These are phyloP conservation scores for Diaporthe longicolla DNA, from an alignment of 2,329 filamentous ascomycete genomes.

Conservation along the genomic window DNA sequence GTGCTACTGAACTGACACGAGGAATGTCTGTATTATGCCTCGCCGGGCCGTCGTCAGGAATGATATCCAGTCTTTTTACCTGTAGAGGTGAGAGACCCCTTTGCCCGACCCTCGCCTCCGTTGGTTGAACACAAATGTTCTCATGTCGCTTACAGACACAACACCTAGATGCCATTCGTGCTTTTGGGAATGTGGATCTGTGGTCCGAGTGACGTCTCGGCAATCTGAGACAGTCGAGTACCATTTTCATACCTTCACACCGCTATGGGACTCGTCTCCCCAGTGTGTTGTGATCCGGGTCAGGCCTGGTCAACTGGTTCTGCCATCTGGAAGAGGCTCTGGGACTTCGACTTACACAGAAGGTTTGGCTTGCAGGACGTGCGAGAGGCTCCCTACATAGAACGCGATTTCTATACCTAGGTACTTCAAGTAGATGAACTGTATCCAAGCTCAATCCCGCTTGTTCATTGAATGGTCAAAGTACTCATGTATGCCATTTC, in stretches of 20 bases:
- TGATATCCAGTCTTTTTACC: not conserved
- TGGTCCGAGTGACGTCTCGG: constrained; percentile 38
- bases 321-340: not conserved
- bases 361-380: not conserved
- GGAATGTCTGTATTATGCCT: not conserved
- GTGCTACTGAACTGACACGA: not conserved
- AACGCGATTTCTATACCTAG: constrained; percentile 4
- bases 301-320: not conserved
- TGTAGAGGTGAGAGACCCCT: not conserved
- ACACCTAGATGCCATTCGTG: not conserved
- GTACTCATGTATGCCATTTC: not conserved
- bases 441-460: not conserved
- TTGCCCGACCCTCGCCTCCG: not conserved
- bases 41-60: not conserved
- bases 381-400: not conserved
- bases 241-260: constrained; percentile 23
- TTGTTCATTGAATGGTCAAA: not conserved
- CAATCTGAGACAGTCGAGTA: constrained; percentile 40
- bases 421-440: not conserved
- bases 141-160: constrained; percentile 36
- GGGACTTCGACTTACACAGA: not conserved
- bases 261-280: constrained; percentile 14
- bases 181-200: constrained; percentile 29
- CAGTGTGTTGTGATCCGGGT: not conserved
- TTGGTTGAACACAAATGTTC: not conserved